Evolutionary conservation across 306 rosid species (phyloP).

Genomic region (Macrotyloma uniflorum): DNA sequence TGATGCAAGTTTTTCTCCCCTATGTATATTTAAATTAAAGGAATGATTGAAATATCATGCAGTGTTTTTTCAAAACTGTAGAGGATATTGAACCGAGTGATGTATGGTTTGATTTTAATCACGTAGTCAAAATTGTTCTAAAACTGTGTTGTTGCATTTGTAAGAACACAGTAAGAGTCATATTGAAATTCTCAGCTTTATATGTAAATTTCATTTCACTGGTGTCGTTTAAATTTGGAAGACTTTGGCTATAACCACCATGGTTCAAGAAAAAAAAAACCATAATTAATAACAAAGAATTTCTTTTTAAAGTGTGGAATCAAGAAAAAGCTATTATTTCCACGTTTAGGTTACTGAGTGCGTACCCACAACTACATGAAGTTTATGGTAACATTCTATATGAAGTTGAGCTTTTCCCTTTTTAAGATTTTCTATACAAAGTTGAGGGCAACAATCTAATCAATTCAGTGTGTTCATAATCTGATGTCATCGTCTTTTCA

Average conservation of each 20-base stretch:
- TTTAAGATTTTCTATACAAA: neutral
- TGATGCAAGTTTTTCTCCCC: neutral
- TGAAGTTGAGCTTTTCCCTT: neutral
- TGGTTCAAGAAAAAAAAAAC: constrained; percentile 9
- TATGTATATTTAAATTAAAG: neutral
- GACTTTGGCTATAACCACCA: neutral
- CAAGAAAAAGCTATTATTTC: neutral
- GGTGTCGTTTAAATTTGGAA: constrained; percentile 20
- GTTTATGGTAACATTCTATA: too few species aligned
- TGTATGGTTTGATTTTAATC: constrained; percentile 23
- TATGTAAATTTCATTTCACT: constrained; percentile 6
- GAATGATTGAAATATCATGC: neutral
- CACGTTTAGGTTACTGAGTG: neutral
- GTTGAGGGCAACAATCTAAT: neutral
- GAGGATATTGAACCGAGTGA: constrained; percentile 40
- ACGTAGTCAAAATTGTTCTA: constrained; percentile 25
- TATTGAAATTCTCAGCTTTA: constrained; percentile 23
- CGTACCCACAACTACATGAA: too few species aligned
- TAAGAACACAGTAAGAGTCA: constrained; percentile 19
- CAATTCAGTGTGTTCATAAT: neutral
- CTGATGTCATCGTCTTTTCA: neutral
- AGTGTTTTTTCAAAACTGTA: neutral
- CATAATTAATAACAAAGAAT: neutral
- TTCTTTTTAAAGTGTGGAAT: neutral
- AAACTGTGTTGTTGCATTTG: constrained; percentile 28